phyloP scores from a whole-genome alignment of 176 grass and related monocot genomes.

The Alopecurus myosuroides region DNA sequence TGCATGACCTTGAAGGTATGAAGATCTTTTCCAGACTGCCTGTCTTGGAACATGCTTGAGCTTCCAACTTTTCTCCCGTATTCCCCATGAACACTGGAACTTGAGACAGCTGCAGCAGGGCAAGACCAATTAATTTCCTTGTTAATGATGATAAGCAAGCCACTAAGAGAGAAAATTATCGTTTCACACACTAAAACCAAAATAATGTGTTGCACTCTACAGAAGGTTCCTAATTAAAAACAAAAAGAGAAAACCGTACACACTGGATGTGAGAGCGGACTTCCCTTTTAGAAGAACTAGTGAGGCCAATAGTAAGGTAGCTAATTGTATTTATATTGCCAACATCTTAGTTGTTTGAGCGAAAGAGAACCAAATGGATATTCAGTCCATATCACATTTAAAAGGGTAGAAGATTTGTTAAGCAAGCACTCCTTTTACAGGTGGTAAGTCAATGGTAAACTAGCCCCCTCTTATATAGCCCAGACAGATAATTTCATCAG shows the following conservation, averaged over 20 bases:
- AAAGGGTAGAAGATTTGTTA: not conserved
- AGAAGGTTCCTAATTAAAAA: not conserved
- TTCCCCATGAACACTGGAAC: slow-evolving; percentile 11
- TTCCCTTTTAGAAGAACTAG: not conserved
- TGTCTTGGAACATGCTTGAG: not conserved
- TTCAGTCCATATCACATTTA: not conserved
- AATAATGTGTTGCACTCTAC: not conserved
- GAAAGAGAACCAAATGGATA: not conserved
- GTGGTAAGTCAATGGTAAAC: not conserved
- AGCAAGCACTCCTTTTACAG: not conserved
- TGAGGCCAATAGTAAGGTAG: not conserved
- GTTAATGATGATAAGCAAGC: not conserved
- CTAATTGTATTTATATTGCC: not conserved
- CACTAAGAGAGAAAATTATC: not conserved
- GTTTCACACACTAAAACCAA: not conserved
- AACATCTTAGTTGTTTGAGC: not conserved
- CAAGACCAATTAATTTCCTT: not conserved
- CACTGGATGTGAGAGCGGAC: not conserved
- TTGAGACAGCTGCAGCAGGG: slow-evolving; percentile 25
- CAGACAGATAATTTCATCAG: not conserved
- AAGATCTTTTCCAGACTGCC: slow-evolving; percentile 4
- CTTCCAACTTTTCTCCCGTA: slow-evolving; percentile 27
- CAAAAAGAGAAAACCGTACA: not conserved
- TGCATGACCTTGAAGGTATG: not conserved
- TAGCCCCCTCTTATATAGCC: not conserved